Evolutionary conservation across 306 rosid genomes (phyloP).

Genomic region (Acacia acuminata): DNA sequence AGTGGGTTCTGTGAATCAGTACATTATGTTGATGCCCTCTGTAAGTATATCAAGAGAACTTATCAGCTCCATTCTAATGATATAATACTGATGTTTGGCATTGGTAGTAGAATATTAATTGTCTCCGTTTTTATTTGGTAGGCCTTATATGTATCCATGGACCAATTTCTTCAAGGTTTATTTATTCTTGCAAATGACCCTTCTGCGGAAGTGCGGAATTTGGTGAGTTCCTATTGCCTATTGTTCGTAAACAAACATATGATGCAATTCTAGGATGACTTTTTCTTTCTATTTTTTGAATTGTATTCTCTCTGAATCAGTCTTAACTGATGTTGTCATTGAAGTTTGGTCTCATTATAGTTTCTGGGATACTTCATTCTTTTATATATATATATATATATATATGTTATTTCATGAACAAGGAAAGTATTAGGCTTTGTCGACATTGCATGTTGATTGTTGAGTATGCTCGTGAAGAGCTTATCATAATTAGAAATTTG

Average conservation of each 20-base stretch:
- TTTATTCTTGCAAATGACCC: constrained; percentile 86
- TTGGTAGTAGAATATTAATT: not conserved
- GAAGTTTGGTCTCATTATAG: not conserved
- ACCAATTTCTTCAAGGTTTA: constrained; percentile 94
- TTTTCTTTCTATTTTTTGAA: not conserved
- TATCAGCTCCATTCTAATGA: constrained; percentile 26
- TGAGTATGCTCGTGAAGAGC: constrained; percentile 2
- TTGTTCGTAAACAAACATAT: too few relatives aligned
- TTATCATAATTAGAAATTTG: not conserved
- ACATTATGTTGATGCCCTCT: constrained; percentile 93
- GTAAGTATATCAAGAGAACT: constrained; percentile 52
- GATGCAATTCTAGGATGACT: not conserved
- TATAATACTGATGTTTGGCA: constrained; percentile 32
- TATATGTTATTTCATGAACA: too few relatives aligned
- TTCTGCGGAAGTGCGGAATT: constrained; percentile 79
- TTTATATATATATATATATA: too few relatives aligned
- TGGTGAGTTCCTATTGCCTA: too few relatives aligned
- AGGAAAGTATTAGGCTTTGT: too few relatives aligned
- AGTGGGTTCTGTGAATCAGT: constrained; percentile 92
- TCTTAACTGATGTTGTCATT: not conserved
- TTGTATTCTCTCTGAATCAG: constrained; percentile 10
- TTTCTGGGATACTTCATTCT: too few relatives aligned
- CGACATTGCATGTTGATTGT: not conserved
- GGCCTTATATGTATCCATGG: too few relatives aligned
- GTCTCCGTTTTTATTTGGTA: constrained; percentile 36